Base-by-base conservation (phyloP, 2,329 filamentous ascomycete genomes). In the Fusarium metavorans region DNA sequence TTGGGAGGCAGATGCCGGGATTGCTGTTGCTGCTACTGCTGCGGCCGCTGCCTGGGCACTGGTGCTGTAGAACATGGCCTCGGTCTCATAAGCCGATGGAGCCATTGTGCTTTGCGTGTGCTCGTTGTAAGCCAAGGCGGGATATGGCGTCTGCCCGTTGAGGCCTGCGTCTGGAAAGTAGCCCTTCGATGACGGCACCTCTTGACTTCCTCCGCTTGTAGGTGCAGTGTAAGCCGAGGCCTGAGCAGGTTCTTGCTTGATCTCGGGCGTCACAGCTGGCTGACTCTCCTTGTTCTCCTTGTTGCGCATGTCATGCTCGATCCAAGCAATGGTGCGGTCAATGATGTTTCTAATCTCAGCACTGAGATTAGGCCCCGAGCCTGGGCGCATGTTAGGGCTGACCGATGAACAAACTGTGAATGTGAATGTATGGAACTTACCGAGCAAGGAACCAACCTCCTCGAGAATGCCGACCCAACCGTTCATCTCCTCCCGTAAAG, bases 391-490 rank as follows among this genome's bases (percentile, higher is more conserved):
- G 69, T 77, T 74, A 79, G 77, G 37, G 39, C 50, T 64, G 63
- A 41, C 62, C 58, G 10, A 35, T 41, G 16, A 39, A 48, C 11
- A 32, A 13, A 41, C 18, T 48, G 50, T 30, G 32, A 34, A 14
- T 16, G 30, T 20, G 7, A 35, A 43, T 30, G 11, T 8, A 14
- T 45, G 58, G 64, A 41, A 85, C 88, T 81, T 85, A 93, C 93
- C 92, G 48, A 94, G 83, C n/a, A 94, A 83, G 43, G 85, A 84
- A 23, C 92, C 90, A 57, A 92, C 90, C 67, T 94, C 92, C 32
- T 88, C 88, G 73, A 96, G 87, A 48, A 95, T 88, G 37, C 87
- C 86, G 57, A 94, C 84, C 91, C 93, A 95, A 25, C 86, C 82
- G 35, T 89, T 87, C 92, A 95, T 95, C 63, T 95, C 92, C 10